These are phyloP conservation scores for Xylaria sp. DNA, from an alignment of 2,329 filamentous ascomycete genomes.

Conservation along the genomic window DNA sequence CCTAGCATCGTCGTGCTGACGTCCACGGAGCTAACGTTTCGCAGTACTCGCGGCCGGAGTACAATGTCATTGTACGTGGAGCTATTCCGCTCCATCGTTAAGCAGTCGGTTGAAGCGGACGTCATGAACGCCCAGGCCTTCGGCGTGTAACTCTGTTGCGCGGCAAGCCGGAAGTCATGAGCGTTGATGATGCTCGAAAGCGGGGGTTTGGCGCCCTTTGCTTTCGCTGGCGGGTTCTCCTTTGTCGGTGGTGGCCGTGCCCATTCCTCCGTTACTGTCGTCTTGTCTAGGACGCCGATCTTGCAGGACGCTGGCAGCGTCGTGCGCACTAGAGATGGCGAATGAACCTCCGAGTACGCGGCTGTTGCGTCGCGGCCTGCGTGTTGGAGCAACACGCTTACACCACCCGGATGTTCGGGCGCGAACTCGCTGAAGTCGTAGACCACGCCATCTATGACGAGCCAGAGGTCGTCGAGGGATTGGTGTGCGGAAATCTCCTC, in stretches of 20 bases:
- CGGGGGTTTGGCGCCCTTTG: constrained; percentile 54
- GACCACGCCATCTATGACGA: constrained; percentile 71
- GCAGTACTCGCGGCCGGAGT: constrained; percentile 58
- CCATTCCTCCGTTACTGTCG: constrained; percentile 61
- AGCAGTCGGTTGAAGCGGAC: constrained; percentile 70
- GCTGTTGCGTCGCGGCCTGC: constrained; percentile 65
- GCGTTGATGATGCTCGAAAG: constrained; percentile 66
- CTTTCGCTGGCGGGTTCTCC: constrained; percentile 17
- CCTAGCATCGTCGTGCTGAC: constrained; percentile 66
- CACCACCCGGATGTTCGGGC: constrained; percentile 51
- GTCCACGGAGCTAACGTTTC: constrained; percentile 60
- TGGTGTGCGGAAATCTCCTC: constrained; percentile 60
- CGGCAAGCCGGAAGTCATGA: constrained; percentile 69
- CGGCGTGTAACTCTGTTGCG: constrained; percentile 62
- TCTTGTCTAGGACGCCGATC: constrained; percentile 60
- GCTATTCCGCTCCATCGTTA: constrained; percentile 66
- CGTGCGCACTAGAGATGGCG: constrained; percentile 53
- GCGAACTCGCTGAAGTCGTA: constrained; percentile 75
- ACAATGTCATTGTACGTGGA: constrained; percentile 65
- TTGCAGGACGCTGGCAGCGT: constrained; percentile 57
- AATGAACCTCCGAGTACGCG: constrained; percentile 63
- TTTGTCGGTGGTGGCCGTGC: constrained; percentile 52
- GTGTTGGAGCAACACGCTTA: constrained; percentile 58
- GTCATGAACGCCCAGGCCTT: constrained; percentile 79
- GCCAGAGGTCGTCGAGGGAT: constrained; percentile 66